Base-by-base conservation (phyloP, 176 grass and related monocot species). In the Urochloa ruziziensis region DNA sequence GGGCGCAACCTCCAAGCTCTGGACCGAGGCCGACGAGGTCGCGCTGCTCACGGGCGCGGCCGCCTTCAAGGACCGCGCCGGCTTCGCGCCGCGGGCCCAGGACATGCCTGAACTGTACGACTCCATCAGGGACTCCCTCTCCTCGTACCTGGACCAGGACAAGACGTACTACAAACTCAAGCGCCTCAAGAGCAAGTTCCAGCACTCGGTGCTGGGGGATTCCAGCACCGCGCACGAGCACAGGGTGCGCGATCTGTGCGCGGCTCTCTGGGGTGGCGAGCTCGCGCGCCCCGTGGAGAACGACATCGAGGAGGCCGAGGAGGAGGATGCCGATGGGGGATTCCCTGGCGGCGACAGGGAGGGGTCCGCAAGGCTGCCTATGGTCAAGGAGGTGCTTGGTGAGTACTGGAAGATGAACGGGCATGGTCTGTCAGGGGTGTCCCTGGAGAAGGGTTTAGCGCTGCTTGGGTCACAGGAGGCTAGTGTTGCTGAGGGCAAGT, bases 101-200 rank as follows among this genome's bases (percentile, higher is more conserved):
- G 85, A 90, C 47, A 91, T 91, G 57, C 73, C 36, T 15, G 78
- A 79, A 5, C 83, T 97, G 29, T 94, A 80, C 48, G 82, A 91
- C 12, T 83, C 81, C 61, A 33, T 97, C 33, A 84, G 36, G 82
- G 87, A 56, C 40, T 74, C 62, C 47, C 70, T 97, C 53, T 33
- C 83, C 5, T 69, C 80, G 1, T 81, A 93, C 86, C 78, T 94
- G 24, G 71, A 89, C 80, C 83, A 83, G 61, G 81, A 87, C 76
- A 92, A 91, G 86, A 70, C 86, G 2, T 90, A 89, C 80, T 97
- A 97, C 90, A 97, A 97, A 86, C 92, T 94, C 56, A 94, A 92
- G 92, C 90, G 90, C 27, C 88, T 94, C 77, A 97, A 97, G 88
- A 85, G 90, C 88, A 94, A 94, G 90, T 94, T 85, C 81, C 63